Conservation (phyloP, 192 early-diverging fungal species). For the Obelidium mucronatum region DNA sequence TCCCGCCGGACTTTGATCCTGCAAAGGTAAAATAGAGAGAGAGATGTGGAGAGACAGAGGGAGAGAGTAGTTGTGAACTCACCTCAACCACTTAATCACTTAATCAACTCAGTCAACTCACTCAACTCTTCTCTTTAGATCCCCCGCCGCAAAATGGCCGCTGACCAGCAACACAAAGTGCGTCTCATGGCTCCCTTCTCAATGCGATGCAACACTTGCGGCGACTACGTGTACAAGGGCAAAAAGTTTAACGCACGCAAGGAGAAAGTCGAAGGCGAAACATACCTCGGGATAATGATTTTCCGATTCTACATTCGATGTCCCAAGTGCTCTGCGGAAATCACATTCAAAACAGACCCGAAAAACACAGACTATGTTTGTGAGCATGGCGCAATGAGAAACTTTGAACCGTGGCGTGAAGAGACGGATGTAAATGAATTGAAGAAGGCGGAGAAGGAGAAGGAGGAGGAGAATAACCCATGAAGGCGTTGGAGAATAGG, state of each 20-base stretch:
- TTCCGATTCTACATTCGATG: slow-evolving; percentile 81
- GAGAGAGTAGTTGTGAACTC: background rate
- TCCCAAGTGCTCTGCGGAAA: slow-evolving; percentile 93
- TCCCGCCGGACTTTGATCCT: slow-evolving; percentile 97
- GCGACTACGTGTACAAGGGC: slow-evolving; percentile 96
- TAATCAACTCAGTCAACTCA: background rate
- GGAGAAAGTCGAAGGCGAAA: slow-evolving; percentile 65
- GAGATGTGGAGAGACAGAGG: background rate
- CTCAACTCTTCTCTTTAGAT: slow-evolving; percentile 48
- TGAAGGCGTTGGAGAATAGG: slow-evolving; percentile 92
- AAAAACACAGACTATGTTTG: slow-evolving; percentile 94
- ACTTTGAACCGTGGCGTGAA: slow-evolving; percentile 95
- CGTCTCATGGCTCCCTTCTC: slow-evolving; percentile 99
- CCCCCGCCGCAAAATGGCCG: slow-evolving; percentile 80
- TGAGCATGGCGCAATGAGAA: slow-evolving; percentile 90
- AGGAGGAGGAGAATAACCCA: slow-evolving; percentile 91
- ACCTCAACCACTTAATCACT: too few relatives aligned
- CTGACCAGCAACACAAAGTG: slow-evolving; percentile 91
- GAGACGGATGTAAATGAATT: slow-evolving; percentile 66
- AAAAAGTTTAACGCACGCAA: slow-evolving; percentile 99
- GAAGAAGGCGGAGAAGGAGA: slow-evolving; percentile 61
- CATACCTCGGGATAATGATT: slow-evolving; percentile 61
- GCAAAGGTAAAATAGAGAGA: slow-evolving; percentile 70
- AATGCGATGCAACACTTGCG: slow-evolving; percentile 96
- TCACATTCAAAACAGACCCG: slow-evolving; percentile 98